Evolutionary conservation across 176 grass and related monocot genomes (phyloP).

Genomic region (Lolium perenne): DNA sequence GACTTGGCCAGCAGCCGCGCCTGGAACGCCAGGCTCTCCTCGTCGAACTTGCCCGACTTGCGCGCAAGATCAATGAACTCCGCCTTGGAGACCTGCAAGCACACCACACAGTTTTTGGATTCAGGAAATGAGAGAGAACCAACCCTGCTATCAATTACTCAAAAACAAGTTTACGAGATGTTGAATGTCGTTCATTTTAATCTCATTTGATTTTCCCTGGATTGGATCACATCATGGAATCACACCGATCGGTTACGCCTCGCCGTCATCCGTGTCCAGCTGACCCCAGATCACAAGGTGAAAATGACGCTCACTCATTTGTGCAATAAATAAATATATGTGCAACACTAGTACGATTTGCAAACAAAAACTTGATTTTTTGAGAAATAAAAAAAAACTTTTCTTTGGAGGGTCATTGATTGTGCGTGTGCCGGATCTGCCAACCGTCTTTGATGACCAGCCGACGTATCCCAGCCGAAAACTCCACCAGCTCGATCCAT

Average conservation of each 20-base stretch:
- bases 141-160: no score
- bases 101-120: neutral
- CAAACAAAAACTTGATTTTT: neutral
- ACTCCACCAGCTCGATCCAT: neutral
- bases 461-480: neutral
- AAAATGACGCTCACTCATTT: neutral
- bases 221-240: neutral
- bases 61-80: conserved; percentile 84
- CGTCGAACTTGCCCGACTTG: conserved; percentile 92
- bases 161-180: no score
- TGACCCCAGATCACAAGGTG: neutral
- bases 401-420: conserved; percentile 30
- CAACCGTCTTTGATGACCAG: conserved; percentile 21
- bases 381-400: neutral
- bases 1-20: conserved; percentile 80
- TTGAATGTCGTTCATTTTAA: no score
- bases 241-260: neutral
- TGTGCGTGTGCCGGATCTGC: neutral
- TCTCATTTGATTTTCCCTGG: no score
- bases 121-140: neutral
- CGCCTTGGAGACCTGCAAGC: conserved; percentile 67
- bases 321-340: no score
- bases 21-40: conserved; percentile 96
- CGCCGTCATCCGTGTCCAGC: neutral
- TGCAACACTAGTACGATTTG: neutral